Evolutionary conservation across 768 basidiomycete genomes (phyloP).

Genomic region (Lactarius trivialis): DNA sequence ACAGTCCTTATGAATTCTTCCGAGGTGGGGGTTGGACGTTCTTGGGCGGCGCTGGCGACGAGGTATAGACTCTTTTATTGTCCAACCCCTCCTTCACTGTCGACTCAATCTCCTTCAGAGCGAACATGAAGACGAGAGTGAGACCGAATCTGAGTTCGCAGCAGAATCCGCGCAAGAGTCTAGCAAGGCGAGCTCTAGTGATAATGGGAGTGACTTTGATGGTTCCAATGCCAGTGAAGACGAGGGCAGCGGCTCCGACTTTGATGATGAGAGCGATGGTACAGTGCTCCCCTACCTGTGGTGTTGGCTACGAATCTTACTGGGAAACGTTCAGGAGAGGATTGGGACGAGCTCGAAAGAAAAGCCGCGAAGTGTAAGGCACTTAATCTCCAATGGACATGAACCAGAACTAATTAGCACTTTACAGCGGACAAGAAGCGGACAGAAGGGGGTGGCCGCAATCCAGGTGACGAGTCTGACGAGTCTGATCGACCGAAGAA

Average conservation of each 20-base stretch:
- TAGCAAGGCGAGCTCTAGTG: slow-evolving; percentile 30
- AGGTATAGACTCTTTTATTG: slow-evolving; percentile 36
- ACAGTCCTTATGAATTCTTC: slow-evolving; percentile 94
- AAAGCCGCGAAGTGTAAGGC: slow-evolving; percentile 78
- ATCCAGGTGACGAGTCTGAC: slow-evolving; percentile 33
- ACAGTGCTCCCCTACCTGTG: slow-evolving; percentile 6
- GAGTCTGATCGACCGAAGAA: slow-evolving; percentile 38
- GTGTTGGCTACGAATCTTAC: slow-evolving; percentile 7
- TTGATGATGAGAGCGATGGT: slow-evolving; percentile 58
- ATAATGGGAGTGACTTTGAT: slow-evolving; percentile 50
- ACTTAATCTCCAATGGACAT: slow-evolving; percentile 16
- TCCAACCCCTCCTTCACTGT: neutral
- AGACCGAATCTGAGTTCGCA: slow-evolving; percentile 57
- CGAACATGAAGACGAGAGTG: slow-evolving; percentile 55
- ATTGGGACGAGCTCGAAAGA: slow-evolving; percentile 93
- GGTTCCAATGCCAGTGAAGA: slow-evolving; percentile 49
- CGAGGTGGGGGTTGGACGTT: slow-evolving; percentile 93
- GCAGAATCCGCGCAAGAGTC: slow-evolving; percentile 38
- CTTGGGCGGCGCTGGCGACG: slow-evolving; percentile 63
- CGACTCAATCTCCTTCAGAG: slow-evolving; percentile 31
- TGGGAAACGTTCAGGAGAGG: slow-evolving; percentile 52
- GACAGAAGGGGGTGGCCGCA: slow-evolving; percentile 27
- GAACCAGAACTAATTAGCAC: slow-evolving; percentile 5
- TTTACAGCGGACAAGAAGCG: slow-evolving; percentile 43
- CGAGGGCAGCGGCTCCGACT: slow-evolving; percentile 64